Evolutionary conservation across 2,329 filamentous ascomycete genomes (phyloP).

Genomic region (Podosphaera xanthii): DNA sequence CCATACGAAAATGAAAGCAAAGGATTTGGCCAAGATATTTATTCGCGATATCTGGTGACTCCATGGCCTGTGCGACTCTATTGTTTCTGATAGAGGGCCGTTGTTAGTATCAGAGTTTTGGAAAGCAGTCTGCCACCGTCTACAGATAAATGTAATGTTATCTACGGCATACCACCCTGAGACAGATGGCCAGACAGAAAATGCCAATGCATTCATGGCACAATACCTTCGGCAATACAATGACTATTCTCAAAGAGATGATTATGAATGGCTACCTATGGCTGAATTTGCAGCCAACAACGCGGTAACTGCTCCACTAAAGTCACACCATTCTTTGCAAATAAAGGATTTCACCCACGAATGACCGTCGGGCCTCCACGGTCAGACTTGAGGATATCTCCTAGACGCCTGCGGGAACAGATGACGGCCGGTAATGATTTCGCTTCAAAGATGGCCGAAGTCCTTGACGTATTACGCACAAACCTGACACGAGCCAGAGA

Average conservation of each 20-base stretch:
- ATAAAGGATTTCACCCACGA: neutral
- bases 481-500: neutral
- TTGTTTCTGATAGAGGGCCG: too few species aligned
- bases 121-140: too few species aligned
- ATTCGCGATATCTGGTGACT: conserved; percentile 2
- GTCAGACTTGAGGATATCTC: neutral
- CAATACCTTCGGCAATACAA: conserved; percentile 3
- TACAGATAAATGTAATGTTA: too few species aligned
- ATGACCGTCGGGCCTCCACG: too few species aligned
- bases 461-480: neutral
- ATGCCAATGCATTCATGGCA: neutral
- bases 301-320: conserved; percentile 1
- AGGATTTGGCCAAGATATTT: conserved; percentile 1
- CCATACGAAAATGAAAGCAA: neutral
- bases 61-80: neutral
- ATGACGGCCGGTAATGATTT: neutral
- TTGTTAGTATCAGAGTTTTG: too few species aligned
- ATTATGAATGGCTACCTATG: neutral
- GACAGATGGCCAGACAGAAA: too few species aligned
- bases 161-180: too few species aligned
- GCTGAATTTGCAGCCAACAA: conserved; percentile 7
- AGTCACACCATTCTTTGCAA: conserved; percentile 3
- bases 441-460: conserved; percentile 1
- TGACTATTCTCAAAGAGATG: conserved; percentile 6
- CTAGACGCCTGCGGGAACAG: neutral